phyloP scores from a whole-genome alignment of 108 stramenopile species.

The Discostella pseudostelligera region DNA sequence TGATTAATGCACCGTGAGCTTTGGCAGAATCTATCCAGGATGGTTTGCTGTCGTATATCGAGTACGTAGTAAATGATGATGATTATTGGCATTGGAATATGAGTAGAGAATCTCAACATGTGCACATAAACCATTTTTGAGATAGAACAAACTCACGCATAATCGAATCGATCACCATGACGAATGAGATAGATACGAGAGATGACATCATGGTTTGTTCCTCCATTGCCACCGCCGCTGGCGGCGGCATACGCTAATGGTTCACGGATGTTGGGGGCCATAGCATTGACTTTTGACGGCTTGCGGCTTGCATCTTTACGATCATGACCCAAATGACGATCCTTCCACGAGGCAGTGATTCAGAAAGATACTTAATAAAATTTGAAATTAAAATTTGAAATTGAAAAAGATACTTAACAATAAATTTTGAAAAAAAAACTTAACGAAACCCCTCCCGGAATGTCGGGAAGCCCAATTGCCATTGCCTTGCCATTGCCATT shows the following conservation, averaged over 20 bases:
- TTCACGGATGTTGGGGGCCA: conserved; percentile 24
- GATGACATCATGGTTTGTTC: conserved; percentile 6
- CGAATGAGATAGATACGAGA: conserved; percentile 59
- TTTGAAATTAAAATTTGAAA: no score
- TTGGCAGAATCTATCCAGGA: conserved; percentile 47
- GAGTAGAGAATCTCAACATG: background rate
- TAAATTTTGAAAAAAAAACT: no score
- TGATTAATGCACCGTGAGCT: conserved; percentile 17
- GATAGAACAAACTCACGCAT: conserved; percentile 29
- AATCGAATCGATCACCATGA: conserved; percentile 86
- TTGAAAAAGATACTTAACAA: no score
- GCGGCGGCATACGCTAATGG: background rate
- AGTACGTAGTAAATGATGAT: background rate
- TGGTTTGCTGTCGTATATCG: conserved; percentile 21
- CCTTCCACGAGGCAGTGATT: no score
- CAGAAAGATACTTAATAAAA: no score
- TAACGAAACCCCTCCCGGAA: no score
- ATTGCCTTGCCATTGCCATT: no score
- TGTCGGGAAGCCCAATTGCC: no score
- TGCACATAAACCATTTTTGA: background rate
- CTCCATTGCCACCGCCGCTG: background rate
- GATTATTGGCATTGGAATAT: background rate
- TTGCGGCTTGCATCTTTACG: no score
- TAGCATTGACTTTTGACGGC: no score
- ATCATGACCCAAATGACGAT: no score